A percentile compares a stretch with the other conserved stretches of the same genome.
These are phyloP conservation scores for Penstemon davidsonii DNA, from an alignment of 257 asterid genomes.

Conservation along the genomic window DNA sequence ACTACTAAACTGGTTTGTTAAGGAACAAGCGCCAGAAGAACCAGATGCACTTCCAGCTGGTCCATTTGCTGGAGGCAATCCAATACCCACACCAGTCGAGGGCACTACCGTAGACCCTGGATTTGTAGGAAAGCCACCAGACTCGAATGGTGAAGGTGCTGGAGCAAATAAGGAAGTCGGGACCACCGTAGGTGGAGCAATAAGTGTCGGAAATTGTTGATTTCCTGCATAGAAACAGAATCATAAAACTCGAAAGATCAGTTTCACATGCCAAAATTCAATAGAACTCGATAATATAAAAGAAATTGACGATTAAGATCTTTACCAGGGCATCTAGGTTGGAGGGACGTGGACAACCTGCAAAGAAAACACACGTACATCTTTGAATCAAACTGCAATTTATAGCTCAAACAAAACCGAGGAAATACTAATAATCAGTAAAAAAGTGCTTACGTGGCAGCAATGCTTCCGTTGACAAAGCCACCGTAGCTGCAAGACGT, in stretches of 20 bases:
- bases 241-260: neutral
- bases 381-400: constrained; percentile 9
- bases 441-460: constrained; percentile 51
- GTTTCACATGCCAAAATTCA: neutral
- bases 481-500: constrained; percentile 90
- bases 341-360: constrained; percentile 79
- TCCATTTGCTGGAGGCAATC: constrained; percentile 73
- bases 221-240: constrained; percentile 47
- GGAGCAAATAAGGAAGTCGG: constrained; percentile 63
- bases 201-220: constrained; percentile 73
- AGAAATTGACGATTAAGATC: constrained; percentile 6
- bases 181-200: constrained; percentile 68
- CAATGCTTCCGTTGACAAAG: constrained; percentile 77
- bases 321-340: constrained; percentile 96
- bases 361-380: constrained; percentile 21
- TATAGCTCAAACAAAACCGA: neutral
- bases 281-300: neutral
- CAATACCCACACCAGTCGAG: constrained; percentile 48
- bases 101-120: constrained; percentile 63
- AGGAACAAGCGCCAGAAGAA: constrained; percentile 45
- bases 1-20: constrained; percentile 38
- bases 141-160: constrained; percentile 78
- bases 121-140: constrained; percentile 61
- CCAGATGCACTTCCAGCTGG: constrained; percentile 64
- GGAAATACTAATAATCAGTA: neutral